Conservation (phyloP, 2,329 filamentous ascomycete species). For the Phyllosticta citriasiana region DNA sequence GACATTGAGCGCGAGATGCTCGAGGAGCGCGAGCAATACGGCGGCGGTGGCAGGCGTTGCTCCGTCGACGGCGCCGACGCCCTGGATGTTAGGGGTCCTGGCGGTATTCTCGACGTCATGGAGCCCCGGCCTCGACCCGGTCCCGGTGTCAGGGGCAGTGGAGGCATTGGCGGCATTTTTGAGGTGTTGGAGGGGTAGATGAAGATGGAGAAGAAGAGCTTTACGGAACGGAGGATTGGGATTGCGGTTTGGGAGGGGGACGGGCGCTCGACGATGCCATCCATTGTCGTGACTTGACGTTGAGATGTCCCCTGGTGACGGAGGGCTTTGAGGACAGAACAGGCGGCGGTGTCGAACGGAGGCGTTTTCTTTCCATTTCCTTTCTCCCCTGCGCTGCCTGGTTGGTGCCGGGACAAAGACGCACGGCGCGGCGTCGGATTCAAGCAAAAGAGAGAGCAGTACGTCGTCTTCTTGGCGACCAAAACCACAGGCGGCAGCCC, state of each 20-base stretch:
- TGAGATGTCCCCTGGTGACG: not conserved
- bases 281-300: too few relatives aligned
- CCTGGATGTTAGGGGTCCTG: not conserved
- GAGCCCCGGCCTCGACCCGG: constrained; percentile 21
- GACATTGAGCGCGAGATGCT: constrained; percentile 24
- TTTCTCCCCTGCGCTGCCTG: too few relatives aligned
- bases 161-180: constrained; percentile 22
- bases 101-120: constrained; percentile 11
- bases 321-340: too few relatives aligned
- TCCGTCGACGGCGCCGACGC: not conserved
- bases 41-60: constrained; percentile 12
- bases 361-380: too few relatives aligned
- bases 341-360: too few relatives aligned
- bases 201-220: not conserved
- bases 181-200: constrained; percentile 20
- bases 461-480: too few relatives aligned
- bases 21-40: constrained; percentile 23
- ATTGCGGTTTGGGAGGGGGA: not conserved
- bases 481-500: too few relatives aligned
- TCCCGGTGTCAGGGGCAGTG: constrained; percentile 4
- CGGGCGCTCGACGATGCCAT: not conserved
- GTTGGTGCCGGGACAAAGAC: too few relatives aligned
- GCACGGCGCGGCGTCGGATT: too few relatives aligned
- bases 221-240: too few relatives aligned
- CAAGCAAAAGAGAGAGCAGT: too few relatives aligned